Conservation (phyloP, 441 rosid genomes). For the Iberis amara region DNA sequence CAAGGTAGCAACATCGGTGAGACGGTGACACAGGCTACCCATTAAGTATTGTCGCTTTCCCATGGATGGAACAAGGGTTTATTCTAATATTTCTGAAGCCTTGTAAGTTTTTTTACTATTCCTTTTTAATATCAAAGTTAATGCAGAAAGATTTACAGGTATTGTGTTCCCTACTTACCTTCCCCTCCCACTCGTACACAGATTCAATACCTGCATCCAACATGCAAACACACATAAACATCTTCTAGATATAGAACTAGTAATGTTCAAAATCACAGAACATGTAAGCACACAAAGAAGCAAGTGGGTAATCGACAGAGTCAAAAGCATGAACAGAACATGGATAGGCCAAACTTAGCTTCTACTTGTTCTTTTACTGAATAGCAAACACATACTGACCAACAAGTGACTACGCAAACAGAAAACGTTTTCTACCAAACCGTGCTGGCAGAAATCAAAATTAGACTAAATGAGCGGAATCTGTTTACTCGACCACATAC, state of each 20-base stretch:
- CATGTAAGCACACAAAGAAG: conserved; percentile 7
- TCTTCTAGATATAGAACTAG: neutral
- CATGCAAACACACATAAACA: conserved; percentile 6
- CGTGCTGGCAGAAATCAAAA: neutral
- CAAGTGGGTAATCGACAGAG: neutral
- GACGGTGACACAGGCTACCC: neutral
- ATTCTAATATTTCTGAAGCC: neutral
- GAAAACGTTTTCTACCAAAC: neutral
- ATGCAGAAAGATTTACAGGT: neutral
- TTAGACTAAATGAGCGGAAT: neutral
- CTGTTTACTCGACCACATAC: neutral
- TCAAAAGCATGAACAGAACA: neutral
- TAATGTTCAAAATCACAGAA: neutral
- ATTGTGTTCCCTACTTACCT: conserved; percentile 38
- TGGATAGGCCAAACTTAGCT: neutral
- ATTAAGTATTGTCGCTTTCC: neutral
- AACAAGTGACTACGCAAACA: neutral
- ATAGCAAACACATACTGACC: neutral
- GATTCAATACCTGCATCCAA: conserved; percentile 61
- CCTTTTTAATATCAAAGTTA: neutral
- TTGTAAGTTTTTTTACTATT: neutral
- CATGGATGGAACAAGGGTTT: neutral
- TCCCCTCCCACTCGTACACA: conserved; percentile 69
- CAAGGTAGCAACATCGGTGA: neutral
- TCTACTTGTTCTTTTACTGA: neutral